phyloP scores from a whole-genome alignment of 805 yeast species.

The Zygosaccharomyces lentus region DNA sequence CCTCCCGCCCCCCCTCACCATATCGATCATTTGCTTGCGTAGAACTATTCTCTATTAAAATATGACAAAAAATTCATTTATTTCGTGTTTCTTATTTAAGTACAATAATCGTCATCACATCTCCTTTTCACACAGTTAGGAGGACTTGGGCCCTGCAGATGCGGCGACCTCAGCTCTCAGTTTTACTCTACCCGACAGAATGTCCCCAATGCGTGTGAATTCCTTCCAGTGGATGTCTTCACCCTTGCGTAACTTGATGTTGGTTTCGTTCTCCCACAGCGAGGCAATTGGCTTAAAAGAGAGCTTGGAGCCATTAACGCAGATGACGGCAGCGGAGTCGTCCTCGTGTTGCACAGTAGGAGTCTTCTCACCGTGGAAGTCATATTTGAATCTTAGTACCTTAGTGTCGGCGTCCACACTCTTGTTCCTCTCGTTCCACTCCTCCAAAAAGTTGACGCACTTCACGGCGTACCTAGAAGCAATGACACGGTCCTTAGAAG shows the following conservation, averaged over 20 bases:
- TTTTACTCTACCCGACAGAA: constrained; percentile 65
- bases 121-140: constrained; percentile 3
- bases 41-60: not conserved
- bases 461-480: constrained; percentile 88
- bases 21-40: too few species aligned
- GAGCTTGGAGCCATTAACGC: constrained; percentile 64
- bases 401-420: constrained; percentile 33
- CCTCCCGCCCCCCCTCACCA: too few species aligned
- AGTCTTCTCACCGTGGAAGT: constrained; percentile 44
- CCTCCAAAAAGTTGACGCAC: constrained; percentile 84
- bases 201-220: constrained; percentile 55
- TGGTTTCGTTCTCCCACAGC: constrained; percentile 58
- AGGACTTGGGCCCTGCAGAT: constrained; percentile 7
- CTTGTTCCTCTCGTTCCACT: constrained; percentile 41
- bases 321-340: constrained; percentile 56
- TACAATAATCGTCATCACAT: constrained; percentile 14
- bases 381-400: constrained; percentile 49
- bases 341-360: constrained; percentile 42
- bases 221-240: constrained; percentile 63
- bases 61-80: constrained; percentile 4
- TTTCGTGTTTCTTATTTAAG: constrained; percentile 6
- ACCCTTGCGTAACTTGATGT: constrained; percentile 62
- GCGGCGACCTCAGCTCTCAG: constrained; percentile 42
- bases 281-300: constrained; percentile 52
- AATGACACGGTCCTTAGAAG: constrained; percentile 87